Conservation (phyloP, 768 basidiomycete species). For the Sarcodon aspratus region DNA sequence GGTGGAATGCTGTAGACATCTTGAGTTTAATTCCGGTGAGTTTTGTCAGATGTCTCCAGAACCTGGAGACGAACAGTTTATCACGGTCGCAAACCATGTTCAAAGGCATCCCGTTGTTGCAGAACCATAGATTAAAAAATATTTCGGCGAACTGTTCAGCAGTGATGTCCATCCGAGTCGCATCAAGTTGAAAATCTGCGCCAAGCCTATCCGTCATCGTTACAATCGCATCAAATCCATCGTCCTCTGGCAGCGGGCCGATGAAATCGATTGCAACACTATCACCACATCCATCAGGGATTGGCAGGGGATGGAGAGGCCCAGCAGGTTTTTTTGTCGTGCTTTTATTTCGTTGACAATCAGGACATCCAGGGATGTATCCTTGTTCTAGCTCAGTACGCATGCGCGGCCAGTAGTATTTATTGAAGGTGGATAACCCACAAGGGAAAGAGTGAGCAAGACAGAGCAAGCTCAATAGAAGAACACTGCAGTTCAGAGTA, state of each 20-base stretch:
- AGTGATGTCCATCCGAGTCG: conserved; percentile 2
- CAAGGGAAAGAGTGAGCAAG: too few species aligned
- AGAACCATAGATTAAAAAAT: conserved; percentile 19
- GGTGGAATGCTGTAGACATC: conserved; percentile 24
- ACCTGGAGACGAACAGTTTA: conserved; percentile 19
- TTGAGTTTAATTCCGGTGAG: conserved; percentile 17
- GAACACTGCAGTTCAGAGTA: too few species aligned
- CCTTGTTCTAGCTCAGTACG: conserved; percentile 13
- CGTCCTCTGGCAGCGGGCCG: conserved; percentile 17
- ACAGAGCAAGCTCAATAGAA: too few species aligned
- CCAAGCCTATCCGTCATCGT: conserved; percentile 13
- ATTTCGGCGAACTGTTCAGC: conserved; percentile 9
- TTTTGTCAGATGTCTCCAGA: conserved; percentile 19
- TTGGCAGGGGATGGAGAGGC: conserved; percentile 13
- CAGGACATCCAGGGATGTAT: conserved; percentile 21
- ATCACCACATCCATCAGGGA: conserved; percentile 10
- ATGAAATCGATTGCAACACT: conserved; percentile 19
- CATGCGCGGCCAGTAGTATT: conserved; percentile 21
- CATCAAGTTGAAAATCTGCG: conserved; percentile 6
- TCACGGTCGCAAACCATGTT: conserved; percentile 22
- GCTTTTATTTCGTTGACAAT: conserved; percentile 23
- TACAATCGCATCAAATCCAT: conserved; percentile 14
- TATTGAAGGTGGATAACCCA: too few species aligned
- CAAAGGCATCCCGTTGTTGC: conserved; percentile 16
- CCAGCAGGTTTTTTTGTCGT: conserved; percentile 11